Evolutionary conservation across 2,329 filamentous ascomycete species (phyloP).

Genomic region (Verticillium nonalfalfae): DNA sequence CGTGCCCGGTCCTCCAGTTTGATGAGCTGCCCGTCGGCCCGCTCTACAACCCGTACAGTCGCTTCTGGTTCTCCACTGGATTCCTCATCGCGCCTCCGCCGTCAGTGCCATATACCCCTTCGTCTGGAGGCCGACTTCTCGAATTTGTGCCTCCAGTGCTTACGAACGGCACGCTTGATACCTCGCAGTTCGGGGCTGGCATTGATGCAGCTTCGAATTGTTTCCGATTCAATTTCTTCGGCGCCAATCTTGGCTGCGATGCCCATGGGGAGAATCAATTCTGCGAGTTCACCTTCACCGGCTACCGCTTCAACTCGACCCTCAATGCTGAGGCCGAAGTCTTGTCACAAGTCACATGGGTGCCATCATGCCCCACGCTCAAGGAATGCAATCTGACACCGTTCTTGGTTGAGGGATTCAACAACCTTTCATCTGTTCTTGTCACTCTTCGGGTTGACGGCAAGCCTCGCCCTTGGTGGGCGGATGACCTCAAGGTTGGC

Average conservation of each 20-base stretch:
- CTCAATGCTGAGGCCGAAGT: constrained; percentile 20
- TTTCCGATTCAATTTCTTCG: constrained; percentile 32
- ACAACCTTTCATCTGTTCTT: constrained; percentile 29
- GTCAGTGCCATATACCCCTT: constrained; percentile 25
- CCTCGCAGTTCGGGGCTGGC: constrained; percentile 32
- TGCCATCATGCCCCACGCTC: constrained; percentile 29
- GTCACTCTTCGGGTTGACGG: constrained; percentile 29
- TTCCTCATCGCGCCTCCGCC: constrained; percentile 29
- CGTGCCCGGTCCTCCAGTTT: constrained; percentile 20
- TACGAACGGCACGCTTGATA: constrained; percentile 21
- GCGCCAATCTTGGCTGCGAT: constrained; percentile 31
- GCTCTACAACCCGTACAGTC: constrained; percentile 30
- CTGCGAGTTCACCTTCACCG: constrained; percentile 35
- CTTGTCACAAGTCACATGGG: constrained; percentile 26
- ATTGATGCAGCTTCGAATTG: constrained; percentile 27
- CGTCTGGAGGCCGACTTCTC: constrained; percentile 31
- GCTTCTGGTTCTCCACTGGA: constrained; percentile 35
- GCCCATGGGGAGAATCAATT: constrained; percentile 25
- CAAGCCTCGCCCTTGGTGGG: constrained; percentile 33
- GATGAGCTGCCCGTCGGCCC: constrained; percentile 27
- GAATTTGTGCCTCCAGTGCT: constrained; percentile 31
- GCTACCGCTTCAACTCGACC: constrained; percentile 27
- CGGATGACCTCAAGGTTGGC: constrained; percentile 30
- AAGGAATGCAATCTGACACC: constrained; percentile 26
- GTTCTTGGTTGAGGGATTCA: constrained; percentile 29